Conservation (phyloP, 805 yeast species). For the Suhomyces kilbournensis region DNA sequence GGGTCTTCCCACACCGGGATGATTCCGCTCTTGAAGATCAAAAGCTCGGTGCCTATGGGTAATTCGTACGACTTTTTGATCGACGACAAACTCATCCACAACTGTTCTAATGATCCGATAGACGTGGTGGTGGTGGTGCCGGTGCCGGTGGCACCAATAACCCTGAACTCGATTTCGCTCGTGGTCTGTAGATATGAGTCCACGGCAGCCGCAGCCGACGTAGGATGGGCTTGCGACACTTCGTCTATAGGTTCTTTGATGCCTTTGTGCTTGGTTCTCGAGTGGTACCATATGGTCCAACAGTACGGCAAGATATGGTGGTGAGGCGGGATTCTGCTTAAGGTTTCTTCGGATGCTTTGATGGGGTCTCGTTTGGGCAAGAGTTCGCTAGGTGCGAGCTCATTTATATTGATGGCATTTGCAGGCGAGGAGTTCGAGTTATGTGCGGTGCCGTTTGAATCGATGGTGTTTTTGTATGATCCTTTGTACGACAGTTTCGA, state of each 20-base stretch:
- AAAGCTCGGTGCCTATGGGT: conserved; percentile 49
- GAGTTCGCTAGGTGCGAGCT: conserved; percentile 10
- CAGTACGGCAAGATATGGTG: conserved; percentile 45
- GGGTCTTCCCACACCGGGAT: conserved; percentile 72
- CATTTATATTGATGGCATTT: neutral
- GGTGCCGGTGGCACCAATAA: conserved; percentile 10
- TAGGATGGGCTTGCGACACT: conserved; percentile 9
- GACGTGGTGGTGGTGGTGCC: conserved; percentile 17
- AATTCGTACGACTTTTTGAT: conserved; percentile 40
- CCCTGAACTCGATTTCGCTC: conserved; percentile 36
- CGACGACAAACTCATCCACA: conserved; percentile 45
- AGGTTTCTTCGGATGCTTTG: conserved; percentile 31
- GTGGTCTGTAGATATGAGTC: conserved; percentile 48
- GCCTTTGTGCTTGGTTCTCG: conserved; percentile 25
- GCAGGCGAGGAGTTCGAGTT: conserved; percentile 1
- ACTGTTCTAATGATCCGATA: conserved; percentile 51
- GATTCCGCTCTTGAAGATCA: conserved; percentile 56
- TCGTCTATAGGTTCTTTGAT: conserved; percentile 15
- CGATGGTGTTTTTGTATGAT: conserved; percentile 4
- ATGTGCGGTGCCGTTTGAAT: neutral
- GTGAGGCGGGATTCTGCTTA: conserved; percentile 21
- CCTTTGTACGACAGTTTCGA: conserved; percentile 1
- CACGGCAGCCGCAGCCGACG: conserved; percentile 27
- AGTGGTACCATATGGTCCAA: conserved; percentile 52
- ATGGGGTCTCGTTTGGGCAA: conserved; percentile 37